Evolutionary conservation across 257 asterid genomes (phyloP).

Genomic region (Nicotiana otophora): DNA sequence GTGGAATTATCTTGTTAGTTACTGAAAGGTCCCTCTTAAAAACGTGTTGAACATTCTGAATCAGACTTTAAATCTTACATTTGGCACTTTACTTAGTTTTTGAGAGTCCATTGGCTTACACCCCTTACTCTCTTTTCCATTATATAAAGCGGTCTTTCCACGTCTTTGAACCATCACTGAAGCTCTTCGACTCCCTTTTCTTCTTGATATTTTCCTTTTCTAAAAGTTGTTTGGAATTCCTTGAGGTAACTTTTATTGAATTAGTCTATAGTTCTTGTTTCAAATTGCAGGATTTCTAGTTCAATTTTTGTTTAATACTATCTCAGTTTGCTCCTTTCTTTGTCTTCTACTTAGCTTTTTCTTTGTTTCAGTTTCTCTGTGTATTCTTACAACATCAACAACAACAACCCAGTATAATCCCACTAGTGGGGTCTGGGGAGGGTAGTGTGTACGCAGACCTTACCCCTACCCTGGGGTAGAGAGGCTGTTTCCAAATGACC

Average conservation of each 20-base stretch:
- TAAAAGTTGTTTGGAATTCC: not conserved
- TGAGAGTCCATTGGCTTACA: conserved; percentile 14
- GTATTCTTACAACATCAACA: too few relatives aligned
- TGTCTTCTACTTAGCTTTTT: not conserved
- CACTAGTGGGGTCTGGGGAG: too few relatives aligned
- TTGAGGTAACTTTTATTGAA: not conserved
- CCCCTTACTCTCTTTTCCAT: not conserved
- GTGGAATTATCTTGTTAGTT: conserved; percentile 15
- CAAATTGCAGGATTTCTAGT: not conserved
- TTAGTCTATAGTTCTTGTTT: not conserved
- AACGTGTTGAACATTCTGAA: conserved; percentile 22
- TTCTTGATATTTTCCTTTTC: not conserved
- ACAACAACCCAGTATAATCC: too few relatives aligned
- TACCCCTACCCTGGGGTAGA: too few relatives aligned
- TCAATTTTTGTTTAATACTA: not conserved
- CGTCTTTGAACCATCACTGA: not conserved
- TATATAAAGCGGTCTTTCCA: not conserved
- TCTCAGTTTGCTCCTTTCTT: not conserved
- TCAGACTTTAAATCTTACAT: conserved; percentile 7
- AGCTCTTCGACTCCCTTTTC: not conserved
- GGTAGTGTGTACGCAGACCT: too few relatives aligned
- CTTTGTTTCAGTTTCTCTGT: not conserved
- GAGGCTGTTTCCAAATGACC: too few relatives aligned
- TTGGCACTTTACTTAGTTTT: conserved; percentile 26
- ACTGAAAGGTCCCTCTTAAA: conserved; percentile 24